Base-by-base conservation (phyloP, 1,284 basidiomycete genomes). In the Cutaneotrichosporon cutaneum region DNA sequence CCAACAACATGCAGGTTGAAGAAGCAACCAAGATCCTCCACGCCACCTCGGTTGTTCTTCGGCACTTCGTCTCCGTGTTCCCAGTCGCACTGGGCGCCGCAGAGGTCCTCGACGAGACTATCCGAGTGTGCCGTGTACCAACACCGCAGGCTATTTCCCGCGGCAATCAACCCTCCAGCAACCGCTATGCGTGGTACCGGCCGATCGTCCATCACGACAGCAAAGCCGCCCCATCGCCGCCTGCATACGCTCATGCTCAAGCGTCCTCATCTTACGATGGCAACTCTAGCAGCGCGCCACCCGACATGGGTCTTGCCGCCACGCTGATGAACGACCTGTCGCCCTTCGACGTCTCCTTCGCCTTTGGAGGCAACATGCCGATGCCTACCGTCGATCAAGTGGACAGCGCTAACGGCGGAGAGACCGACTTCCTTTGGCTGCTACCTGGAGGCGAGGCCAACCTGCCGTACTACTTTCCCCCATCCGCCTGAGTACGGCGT, bases 81-180 rank as follows among this genome's bases (percentile, higher is more conserved):
- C 61, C 66, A 2, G 61, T 65, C 32, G 62, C 66, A 4, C 39
- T 65, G 3, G 66, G 66, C 13, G 62, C 66, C 5, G 59, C 59
- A 1, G 66, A 68, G 21, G 63, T 65, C 2, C 39, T 68, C 16
- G 62, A 65, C 53, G 66, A 68, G 48, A 68, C 66, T 2, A 64
- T 60, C 24, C 55, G 62, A 2, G 60, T 64, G 4, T 64, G 63
- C 33, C 56, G 59, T 4, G 58, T 64, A 7, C 4, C 55, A 3
- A 18, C 56, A 7, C 32, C 47, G 9, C 56, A 58, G 7, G 26
- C 56, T 32, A 14, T 11, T 8, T 26, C 56, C 0, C n/a, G 56
- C 0, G 13, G 21, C 18, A n/a, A 11, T 7, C 14, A 45, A 13
- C n/a, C 36, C 1, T n/a, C 32, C 18, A 33, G 30, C 22, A 56